A percentile compares a stretch with the other conserved stretches of the same genome.
phyloP scores from a whole-genome alignment of 2,329 filamentous ascomycete genomes.

The Aspergillus ibericus region DNA sequence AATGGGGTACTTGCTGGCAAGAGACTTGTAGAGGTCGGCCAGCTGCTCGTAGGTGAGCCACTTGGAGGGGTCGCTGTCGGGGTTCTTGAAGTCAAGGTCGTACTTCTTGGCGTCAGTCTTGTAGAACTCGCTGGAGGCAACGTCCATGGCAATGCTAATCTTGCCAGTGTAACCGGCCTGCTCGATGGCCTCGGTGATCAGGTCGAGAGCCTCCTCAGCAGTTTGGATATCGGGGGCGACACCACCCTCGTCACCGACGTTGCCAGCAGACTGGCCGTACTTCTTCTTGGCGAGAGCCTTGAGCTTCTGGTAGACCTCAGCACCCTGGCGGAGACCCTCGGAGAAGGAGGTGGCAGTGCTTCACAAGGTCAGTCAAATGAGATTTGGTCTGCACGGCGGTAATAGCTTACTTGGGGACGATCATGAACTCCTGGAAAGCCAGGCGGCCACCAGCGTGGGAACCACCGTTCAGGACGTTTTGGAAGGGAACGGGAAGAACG shows the following conservation, averaged over 20 bases:
- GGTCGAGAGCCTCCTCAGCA: slow-evolving; percentile 90
- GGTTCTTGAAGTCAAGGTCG: slow-evolving; percentile 99
- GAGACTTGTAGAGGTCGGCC: slow-evolving; percentile 82
- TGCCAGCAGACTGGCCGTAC: slow-evolving; percentile 98
- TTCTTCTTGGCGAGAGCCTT: slow-evolving; percentile 98
- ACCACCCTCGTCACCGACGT: slow-evolving; percentile 99
- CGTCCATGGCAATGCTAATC: slow-evolving; percentile 98
- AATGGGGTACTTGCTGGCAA: slow-evolving; percentile 95
- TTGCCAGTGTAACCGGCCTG: slow-evolving; percentile 92
- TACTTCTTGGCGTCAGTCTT: slow-evolving; percentile 98
- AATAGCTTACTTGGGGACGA: slow-evolving; percentile 71
- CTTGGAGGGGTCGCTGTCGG: slow-evolving; percentile 90
- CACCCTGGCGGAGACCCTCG: slow-evolving; percentile 92
- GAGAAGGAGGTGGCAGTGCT: slow-evolving; percentile 85
- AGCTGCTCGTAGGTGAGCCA: slow-evolving; percentile 99
- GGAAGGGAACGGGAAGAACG: slow-evolving; percentile 86
- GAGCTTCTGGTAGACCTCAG: slow-evolving; percentile 97
- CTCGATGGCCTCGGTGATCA: slow-evolving; percentile 93
- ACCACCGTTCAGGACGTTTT: slow-evolving; percentile 90
- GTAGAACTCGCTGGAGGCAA: slow-evolving; percentile 99
- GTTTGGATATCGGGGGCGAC: slow-evolving; percentile 99
- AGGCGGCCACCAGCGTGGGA: slow-evolving; percentile 97
- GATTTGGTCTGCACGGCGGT: not conserved
- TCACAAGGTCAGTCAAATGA: not conserved
- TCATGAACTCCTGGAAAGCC: slow-evolving; percentile 97